A percentile compares a stretch with the other conserved stretches of the same genome.
These are phyloP conservation scores for Begonia loranthoides DNA, from an alignment of 306 rosid genomes.

Conservation along the genomic window DNA sequence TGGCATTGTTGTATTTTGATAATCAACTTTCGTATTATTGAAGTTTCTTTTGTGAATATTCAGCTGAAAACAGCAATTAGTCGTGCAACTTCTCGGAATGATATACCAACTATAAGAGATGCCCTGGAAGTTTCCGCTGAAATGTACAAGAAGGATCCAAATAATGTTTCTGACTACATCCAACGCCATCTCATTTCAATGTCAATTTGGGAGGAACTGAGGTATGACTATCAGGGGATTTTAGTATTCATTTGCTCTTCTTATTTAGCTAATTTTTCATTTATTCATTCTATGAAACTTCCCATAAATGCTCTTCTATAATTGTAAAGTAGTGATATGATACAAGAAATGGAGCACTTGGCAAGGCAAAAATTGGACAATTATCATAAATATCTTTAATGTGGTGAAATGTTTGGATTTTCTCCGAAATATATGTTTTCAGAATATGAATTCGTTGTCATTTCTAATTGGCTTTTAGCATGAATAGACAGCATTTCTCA, in stretches of 20 bases:
- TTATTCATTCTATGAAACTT: neutral
- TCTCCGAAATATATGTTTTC: too few relatives aligned
- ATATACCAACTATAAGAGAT: constrained; percentile 70
- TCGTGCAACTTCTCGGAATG: constrained; percentile 87
- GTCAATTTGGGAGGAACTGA: constrained; percentile 93
- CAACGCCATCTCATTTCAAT: constrained; percentile 92
- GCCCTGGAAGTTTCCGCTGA: constrained; percentile 98
- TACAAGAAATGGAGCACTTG: too few relatives aligned
- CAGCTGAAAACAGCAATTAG: constrained; percentile 94
- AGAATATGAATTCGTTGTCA: too few relatives aligned
- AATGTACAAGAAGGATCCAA: constrained; percentile 79
- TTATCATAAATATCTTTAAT: too few relatives aligned
- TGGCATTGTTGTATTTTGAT: neutral
- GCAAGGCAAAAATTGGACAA: too few relatives aligned
- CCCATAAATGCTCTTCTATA: too few relatives aligned
- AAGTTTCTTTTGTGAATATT: constrained; percentile 11
- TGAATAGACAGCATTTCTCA: too few relatives aligned
- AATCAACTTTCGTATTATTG: neutral
- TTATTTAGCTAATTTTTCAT: neutral
- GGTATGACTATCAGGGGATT: constrained; percentile 32
- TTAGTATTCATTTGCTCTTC: constrained; percentile 9
- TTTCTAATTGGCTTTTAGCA: too few relatives aligned
- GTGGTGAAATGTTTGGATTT: too few relatives aligned
- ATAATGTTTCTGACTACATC: constrained; percentile 70
- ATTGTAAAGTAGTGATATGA: too few relatives aligned